Conservation (phyloP, 345 rosid genomes). For the Psidium friedrichsthalianum region DNA sequence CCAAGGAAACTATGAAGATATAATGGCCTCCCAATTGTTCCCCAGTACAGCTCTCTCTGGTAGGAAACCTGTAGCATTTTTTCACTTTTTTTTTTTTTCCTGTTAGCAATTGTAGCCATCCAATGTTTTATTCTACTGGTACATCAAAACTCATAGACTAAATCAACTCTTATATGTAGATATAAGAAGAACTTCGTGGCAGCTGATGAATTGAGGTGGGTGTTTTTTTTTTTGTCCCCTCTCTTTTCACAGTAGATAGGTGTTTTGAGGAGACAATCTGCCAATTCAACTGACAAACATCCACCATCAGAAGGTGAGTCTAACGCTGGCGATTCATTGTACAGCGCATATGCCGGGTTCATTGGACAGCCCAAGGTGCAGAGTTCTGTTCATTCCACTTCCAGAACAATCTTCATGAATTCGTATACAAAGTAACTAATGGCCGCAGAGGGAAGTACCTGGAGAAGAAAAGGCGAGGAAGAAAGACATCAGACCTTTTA, state of each 20-base stretch:
- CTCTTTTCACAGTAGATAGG: neutral
- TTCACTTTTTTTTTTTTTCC: neutral
- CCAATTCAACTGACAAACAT: neutral
- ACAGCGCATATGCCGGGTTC: neutral
- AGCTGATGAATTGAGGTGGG: neutral
- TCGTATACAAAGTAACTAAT: constrained; percentile 79
- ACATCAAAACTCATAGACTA: neutral
- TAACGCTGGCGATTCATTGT: neutral
- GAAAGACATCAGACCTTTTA: neutral
- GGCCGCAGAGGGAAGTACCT: constrained; percentile 87
- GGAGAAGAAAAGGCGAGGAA: constrained; percentile 1
- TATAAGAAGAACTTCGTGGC: neutral
- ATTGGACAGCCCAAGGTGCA: neutral
- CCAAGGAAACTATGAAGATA: neutral
- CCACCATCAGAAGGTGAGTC: neutral
- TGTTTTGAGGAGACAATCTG: neutral
- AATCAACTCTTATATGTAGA: neutral
- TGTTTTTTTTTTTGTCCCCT: neutral
- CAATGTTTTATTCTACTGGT: neutral
- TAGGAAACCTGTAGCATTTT: neutral
- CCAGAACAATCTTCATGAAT: constrained; percentile 73
- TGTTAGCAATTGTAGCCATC: neutral
- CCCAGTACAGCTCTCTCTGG: neutral
- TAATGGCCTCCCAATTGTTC: neutral
- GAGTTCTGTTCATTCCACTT: constrained; percentile 41